Evolutionary conservation across 2,329 filamentous ascomycete species (phyloP).

Genomic region (Penicillium palitans): DNA sequence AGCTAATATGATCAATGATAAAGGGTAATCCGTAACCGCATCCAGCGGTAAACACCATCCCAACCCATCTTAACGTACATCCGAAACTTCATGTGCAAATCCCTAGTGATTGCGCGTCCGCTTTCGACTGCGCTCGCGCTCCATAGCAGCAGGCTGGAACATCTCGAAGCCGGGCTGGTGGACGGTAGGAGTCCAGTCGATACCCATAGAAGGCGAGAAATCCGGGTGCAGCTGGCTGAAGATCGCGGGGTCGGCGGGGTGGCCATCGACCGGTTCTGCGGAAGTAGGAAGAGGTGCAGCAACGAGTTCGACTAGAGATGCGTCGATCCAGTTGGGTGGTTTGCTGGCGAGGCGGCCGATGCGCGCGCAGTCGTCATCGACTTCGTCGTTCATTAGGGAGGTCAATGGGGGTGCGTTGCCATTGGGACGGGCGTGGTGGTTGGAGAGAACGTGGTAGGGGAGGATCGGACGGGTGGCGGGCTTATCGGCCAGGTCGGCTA

Average conservation of each 20-base stretch:
- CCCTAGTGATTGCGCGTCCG: conserved; percentile 24
- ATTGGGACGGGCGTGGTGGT: conserved; percentile 47
- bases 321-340: conserved; percentile 45
- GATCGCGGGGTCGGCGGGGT: conserved; percentile 35
- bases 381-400: conserved; percentile 48
- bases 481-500: conserved; percentile 58
- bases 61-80: conserved; percentile 13
- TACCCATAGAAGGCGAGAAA: conserved; percentile 45
- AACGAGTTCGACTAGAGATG: conserved; percentile 42
- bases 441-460: conserved; percentile 49
- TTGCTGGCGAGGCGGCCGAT: conserved; percentile 43
- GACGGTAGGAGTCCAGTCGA: conserved; percentile 44
- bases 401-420: conserved; percentile 46
- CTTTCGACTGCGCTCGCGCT: conserved; percentile 27
- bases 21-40: conserved; percentile 3
- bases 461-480: conserved; percentile 47
- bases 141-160: conserved; percentile 25
- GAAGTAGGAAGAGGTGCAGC: conserved; percentile 33
- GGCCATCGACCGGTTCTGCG: conserved; percentile 30
- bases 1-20: conserved; percentile 11
- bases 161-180: conserved; percentile 27
- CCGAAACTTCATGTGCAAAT: not conserved
- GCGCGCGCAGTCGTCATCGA: conserved; percentile 48
- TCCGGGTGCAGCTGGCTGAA: conserved; percentile 47
- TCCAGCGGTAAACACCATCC: conserved; percentile 7